These are phyloP conservation scores for Apocynum venetum DNA, from an alignment of 257 asterid species.

Conservation along the genomic window DNA sequence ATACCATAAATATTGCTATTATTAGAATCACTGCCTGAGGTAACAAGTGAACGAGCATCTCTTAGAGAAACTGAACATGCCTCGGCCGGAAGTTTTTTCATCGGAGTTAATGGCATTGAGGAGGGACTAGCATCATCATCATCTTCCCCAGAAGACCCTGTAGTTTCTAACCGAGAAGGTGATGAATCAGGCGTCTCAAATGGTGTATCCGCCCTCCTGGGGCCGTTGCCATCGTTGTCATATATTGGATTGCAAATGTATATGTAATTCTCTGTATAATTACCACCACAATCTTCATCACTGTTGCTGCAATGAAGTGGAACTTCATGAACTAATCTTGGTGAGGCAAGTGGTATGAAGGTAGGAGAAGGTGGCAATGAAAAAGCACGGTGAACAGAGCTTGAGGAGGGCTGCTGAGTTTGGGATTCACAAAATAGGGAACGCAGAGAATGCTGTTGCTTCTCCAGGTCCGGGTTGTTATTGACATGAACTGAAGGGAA, in stretches of 20 bases:
- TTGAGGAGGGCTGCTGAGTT: neutral
- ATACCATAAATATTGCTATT: slow-evolving; percentile 26
- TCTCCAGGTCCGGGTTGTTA: slow-evolving; percentile 22
- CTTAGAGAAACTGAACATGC: slow-evolving; percentile 40
- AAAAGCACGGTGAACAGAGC: neutral
- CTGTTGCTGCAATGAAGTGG: slow-evolving; percentile 12
- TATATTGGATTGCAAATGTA: slow-evolving; percentile 63
- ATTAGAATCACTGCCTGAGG: slow-evolving; percentile 34
- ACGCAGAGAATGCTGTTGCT: slow-evolving; percentile 17
- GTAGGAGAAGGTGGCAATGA: slow-evolving; percentile 23
- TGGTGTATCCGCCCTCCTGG: slow-evolving; percentile 32
- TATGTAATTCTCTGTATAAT: slow-evolving; percentile 17
- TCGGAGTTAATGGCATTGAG: slow-evolving; percentile 38
- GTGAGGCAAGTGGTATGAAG: slow-evolving; percentile 17
- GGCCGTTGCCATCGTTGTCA: slow-evolving; percentile 17
- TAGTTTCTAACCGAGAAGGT: slow-evolving; percentile 39
- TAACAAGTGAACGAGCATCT: slow-evolving; percentile 32
- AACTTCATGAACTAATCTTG: slow-evolving; percentile 15
- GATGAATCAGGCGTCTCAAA: slow-evolving; percentile 56
- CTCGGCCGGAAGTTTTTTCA: slow-evolving; percentile 50
- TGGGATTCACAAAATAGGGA: slow-evolving; percentile 6
- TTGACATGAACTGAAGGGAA: slow-evolving; percentile 30
- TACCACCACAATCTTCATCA: slow-evolving; percentile 12
- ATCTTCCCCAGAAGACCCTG: slow-evolving; percentile 15
- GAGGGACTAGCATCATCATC: slow-evolving; percentile 15